A percentile compares a stretch with the other conserved stretches of the same genome.
Conservation (phyloP, 2,329 filamentous ascomycete species). For the Pestalotiopsis sp. region DNA sequence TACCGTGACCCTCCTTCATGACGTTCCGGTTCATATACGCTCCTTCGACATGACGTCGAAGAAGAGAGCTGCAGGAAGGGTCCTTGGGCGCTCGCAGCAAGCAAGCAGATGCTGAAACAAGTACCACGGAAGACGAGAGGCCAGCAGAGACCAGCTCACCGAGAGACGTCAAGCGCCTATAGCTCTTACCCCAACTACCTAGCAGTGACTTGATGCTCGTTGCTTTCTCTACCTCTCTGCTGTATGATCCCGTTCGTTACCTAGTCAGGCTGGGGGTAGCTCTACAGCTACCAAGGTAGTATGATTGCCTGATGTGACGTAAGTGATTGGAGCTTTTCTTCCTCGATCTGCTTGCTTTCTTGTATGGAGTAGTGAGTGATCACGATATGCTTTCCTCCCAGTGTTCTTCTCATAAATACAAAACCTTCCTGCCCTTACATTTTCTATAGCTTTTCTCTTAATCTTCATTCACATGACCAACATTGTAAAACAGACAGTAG, state of each 20-base stretch:
- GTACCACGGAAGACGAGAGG: neutral
- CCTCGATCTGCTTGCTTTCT: neutral
- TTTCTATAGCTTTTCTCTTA: neutral
- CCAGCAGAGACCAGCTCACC: neutral
- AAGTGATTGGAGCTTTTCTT: slow-evolving; percentile 15
- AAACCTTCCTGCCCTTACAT: neutral
- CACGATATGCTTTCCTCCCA: neutral
- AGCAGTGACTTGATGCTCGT: neutral
- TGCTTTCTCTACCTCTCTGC: neutral
- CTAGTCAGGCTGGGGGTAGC: neutral
- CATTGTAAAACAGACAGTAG: slow-evolving; percentile 19
- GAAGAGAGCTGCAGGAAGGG: slow-evolving; percentile 2
- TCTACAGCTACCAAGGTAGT: neutral
- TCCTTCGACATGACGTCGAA: slow-evolving; percentile 15
- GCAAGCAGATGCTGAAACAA: neutral
- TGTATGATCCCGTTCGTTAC: slow-evolving; percentile 1
- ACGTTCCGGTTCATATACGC: slow-evolving; percentile 14
- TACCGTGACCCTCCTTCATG: slow-evolving; percentile 11
- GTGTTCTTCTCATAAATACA: slow-evolving; percentile 11
- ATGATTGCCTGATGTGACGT: slow-evolving; percentile 14
- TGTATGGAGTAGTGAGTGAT: neutral
- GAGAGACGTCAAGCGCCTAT: neutral
- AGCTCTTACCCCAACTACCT: neutral
- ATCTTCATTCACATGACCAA: slow-evolving; percentile 13
- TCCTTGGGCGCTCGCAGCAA: neutral